Evolutionary conservation across 306 rosid species (phyloP), one percentile per base, ranked within the genome.

Genomic region (Quercus robur): DNA sequence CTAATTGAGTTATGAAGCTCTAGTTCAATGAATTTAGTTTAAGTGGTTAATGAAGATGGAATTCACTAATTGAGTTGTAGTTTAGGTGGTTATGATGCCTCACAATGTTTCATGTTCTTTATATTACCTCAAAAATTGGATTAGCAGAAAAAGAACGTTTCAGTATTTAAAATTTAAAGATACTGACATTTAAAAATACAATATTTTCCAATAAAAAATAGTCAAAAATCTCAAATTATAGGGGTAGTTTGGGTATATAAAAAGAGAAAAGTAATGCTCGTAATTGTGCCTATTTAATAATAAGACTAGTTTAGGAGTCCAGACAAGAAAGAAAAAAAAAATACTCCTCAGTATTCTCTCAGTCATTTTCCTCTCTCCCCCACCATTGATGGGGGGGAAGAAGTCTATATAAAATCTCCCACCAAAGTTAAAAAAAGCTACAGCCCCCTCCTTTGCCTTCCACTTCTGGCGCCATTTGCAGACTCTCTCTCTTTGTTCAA

Each of bases 381-480:
- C 72, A 68, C 72, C 97, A 85, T 91, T 84, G 88, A 93, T 91
- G 94, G 93, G 74, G 74, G 83, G 88, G 86, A 82, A 81, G 71
- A 82, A 81, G 71, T 64, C 73, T 79, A 77, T 84, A 77, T 79
- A 78, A 80, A 82, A 76, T 73, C 85, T 76, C 73, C 78, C 74
- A 54, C 59, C 71, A 61, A 82, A 88, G 67, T 75, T 79, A 70
- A 86, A 62, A 66, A 66, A 56, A 59, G 49, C 68, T 71, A 6
- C 75, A 70, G 41, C 30, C 1, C 57, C n/a, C 78, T 49, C 21
- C 56, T 35, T 17, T 61, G 23, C 6, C 83, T 70, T 63, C 86
- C 62, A 57, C 80, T 86, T 87, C 81, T 90, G 92, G 94, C 94
- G 98, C 98, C 94, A 88, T 93, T 91, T 86, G 78, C 82, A 87